Base-by-base conservation (phyloP, 495 filamentous ascomycete genomes). In the Penicillium salamii region DNA sequence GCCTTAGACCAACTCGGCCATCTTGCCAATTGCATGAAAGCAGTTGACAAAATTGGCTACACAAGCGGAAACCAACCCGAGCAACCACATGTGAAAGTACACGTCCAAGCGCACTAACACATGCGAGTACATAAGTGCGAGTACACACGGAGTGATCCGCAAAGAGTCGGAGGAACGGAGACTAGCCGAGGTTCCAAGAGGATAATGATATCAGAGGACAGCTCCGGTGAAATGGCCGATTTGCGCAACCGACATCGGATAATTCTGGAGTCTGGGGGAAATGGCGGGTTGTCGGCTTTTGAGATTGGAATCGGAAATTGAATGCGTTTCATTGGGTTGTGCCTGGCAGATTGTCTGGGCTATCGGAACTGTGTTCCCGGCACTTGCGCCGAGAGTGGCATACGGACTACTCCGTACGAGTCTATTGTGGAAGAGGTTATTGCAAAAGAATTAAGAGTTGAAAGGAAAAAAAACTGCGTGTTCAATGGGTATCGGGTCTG, bases 1-100 rank as follows among this genome's bases (percentile, higher is more conserved):
- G 57, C 58, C 61, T 63, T 63, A 43, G 60, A 61, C 60, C 57
- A 61, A 59, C 63, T 63, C 60, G 57, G 60, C 60, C 60, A 63
- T 66, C 59, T 59, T 66, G 34, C 43, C 43, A 46, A 46, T 18
- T 35, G 19, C 18, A 35, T 35, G 42, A 4, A 26, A 17, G 7
- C 1, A 1, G 0, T 1, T 3, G 5, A 1, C 19, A 5, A 23
- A 15, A 9, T 7, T 41, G n/a, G 9, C 23, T 41, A 23, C 23
- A 41, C 24, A 9, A 40, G 7, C 13, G 11, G 12, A 32, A 7
- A 32, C 29, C 5, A 32, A 32, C 5, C 5, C 12, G 3, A 8
- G 12, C 7, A 12, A 32, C 3, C 5, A 32, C 29, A 32, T 32
- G 29, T 32, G 29, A 11, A 32, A 32, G 7, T 17, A 0, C n/a